These are phyloP conservation scores for Gossypium gossypioides DNA, from an alignment of 441 rosid species.

Conservation along the genomic window DNA sequence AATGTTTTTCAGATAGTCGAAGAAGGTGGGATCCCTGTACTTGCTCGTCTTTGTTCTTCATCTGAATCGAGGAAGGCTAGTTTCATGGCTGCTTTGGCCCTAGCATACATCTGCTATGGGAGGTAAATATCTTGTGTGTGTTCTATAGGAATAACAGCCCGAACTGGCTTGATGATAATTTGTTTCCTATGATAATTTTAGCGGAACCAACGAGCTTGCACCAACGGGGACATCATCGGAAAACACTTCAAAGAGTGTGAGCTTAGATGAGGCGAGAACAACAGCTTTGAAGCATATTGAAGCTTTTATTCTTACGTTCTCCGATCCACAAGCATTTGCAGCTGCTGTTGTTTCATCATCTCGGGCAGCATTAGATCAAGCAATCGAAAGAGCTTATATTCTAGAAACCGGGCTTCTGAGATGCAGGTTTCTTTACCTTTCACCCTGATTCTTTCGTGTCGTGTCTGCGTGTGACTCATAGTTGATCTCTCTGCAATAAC, in stretches of 20 bases:
- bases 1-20: slow-evolving; percentile 88
- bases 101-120: slow-evolving; percentile 94
- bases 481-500: not conserved
- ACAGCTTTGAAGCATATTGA: slow-evolving; percentile 77
- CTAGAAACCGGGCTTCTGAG: slow-evolving; percentile 92
- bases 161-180: not conserved
- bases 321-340: slow-evolving; percentile 62
- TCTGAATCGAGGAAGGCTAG: slow-evolving; percentile 92
- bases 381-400: slow-evolving; percentile 78
- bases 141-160: not conserved
- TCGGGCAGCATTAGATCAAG: slow-evolving; percentile 70
- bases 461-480: not conserved
- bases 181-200: not conserved
- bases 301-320: slow-evolving; percentile 55
- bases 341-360: slow-evolving; percentile 65
- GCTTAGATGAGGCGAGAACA: slow-evolving; percentile 71
- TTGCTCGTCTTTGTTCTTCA: slow-evolving; percentile 74
- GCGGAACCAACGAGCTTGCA: slow-evolving; percentile 76
- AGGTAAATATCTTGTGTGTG: slow-evolving; percentile 35
- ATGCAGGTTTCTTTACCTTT: slow-evolving; percentile 55
- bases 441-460: not conserved
- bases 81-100: slow-evolving; percentile 91
- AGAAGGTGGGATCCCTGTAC: slow-evolving; percentile 90
- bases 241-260: slow-evolving; percentile 59
- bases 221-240: slow-evolving; percentile 51